Evolutionary conservation across 306 rosid species (phyloP).

Genomic region (Citrullus mucosospermus): DNA sequence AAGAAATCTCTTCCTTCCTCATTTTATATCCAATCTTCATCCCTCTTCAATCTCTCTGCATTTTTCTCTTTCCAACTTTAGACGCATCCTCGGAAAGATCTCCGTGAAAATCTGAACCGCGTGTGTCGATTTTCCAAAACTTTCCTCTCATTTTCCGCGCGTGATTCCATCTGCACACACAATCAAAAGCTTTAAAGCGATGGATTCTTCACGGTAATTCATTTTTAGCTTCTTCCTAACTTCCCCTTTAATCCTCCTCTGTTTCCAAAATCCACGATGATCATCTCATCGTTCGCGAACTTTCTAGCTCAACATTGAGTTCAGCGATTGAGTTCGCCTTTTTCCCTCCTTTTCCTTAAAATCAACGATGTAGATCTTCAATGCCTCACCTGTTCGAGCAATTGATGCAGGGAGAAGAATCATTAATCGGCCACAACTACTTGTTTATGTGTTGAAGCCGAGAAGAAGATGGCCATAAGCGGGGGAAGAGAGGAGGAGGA

Average conservation of each 20-base stretch:
- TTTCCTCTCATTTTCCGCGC: background rate
- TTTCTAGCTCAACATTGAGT: background rate
- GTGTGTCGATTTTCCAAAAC: background rate
- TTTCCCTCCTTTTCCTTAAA: background rate
- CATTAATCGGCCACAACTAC: background rate
- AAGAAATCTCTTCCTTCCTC: background rate
- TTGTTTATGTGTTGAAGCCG: background rate
- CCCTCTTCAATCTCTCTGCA: background rate
- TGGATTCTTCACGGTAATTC: background rate
- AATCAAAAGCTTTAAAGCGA: background rate
- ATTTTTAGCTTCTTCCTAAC: background rate
- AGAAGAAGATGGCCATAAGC: background rate
- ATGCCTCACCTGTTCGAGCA: background rate
- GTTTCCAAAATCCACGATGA: background rate
- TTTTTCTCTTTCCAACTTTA: background rate
- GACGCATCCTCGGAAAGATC: background rate
- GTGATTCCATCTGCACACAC: background rate
- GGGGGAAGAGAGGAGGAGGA: slow-evolving; percentile 9
- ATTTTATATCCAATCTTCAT: background rate
- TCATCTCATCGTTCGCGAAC: background rate
- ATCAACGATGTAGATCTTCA: background rate
- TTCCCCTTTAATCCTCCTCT: background rate
- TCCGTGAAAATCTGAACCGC: background rate
- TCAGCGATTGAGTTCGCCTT: background rate
- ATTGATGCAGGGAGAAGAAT: background rate